Evolutionary conservation across 1,284 basidiomycete species (phyloP).

Genomic region (Irpex rosettiformis): DNA sequence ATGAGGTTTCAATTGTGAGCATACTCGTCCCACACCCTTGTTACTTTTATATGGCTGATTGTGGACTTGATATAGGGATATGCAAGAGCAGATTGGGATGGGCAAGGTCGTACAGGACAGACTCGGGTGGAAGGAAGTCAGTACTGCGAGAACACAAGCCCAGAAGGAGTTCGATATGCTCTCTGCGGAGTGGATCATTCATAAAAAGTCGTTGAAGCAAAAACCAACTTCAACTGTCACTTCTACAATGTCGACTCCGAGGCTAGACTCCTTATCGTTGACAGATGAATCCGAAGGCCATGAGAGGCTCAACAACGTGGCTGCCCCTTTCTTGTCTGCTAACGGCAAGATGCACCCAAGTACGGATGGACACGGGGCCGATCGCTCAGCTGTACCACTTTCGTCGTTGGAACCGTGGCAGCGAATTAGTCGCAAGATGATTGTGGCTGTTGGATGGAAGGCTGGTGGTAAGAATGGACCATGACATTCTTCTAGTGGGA

Average conservation of each 20-base stretch:
- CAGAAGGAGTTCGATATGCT: constrained; percentile 10
- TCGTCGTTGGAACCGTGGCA: not conserved
- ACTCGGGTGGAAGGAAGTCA: constrained; percentile 4
- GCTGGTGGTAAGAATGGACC: not conserved
- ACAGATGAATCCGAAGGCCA: not conserved
- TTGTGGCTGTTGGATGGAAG: constrained; percentile 12
- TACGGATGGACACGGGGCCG: not conserved
- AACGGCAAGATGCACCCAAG: not conserved
- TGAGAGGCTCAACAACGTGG: not conserved
- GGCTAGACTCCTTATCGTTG: not conserved
- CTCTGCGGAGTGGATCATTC: constrained; percentile 2
- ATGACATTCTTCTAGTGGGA: too few species aligned
- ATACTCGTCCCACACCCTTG: not conserved
- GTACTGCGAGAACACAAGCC: constrained; percentile 1
- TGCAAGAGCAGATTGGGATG: constrained; percentile 5
- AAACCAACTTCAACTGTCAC: not conserved
- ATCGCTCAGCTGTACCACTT: not conserved
- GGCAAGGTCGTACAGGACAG: not conserved
- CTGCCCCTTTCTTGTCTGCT: not conserved
- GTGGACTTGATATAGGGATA: not conserved
- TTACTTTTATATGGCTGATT: not conserved
- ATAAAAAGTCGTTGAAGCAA: not conserved
- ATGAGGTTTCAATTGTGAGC: constrained; percentile 6
- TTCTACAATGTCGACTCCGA: not conserved
- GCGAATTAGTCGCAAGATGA: constrained; percentile 10